Evolutionary conservation across 163 green algal genomes (phyloP).

Genomic region (Scenedesmus sp.): DNA sequence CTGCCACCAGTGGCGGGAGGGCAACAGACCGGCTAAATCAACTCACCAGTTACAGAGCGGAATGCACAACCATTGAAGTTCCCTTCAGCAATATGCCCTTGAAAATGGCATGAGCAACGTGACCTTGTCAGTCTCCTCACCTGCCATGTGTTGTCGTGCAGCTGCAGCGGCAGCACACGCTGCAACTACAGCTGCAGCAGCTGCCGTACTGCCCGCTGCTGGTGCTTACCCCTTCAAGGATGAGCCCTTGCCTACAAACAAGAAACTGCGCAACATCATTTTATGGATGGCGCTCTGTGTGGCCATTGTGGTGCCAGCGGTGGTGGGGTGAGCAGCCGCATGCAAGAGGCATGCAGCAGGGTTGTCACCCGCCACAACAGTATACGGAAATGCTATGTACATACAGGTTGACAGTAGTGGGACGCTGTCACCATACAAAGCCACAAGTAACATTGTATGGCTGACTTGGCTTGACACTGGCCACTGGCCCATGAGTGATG

Average conservation of each 20-base stretch:
- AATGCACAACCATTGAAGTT: too few relatives aligned
- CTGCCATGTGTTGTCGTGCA: not conserved
- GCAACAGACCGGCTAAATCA: too few relatives aligned
- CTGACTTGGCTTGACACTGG: too few relatives aligned
- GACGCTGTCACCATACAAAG: too few relatives aligned
- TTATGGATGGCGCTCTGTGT: not conserved
- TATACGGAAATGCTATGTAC: not conserved
- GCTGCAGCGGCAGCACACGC: not conserved
- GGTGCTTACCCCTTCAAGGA: not conserved
- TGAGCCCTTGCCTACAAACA: not conserved
- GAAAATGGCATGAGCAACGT: not conserved
- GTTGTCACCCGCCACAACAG: too few relatives aligned
- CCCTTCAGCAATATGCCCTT: too few relatives aligned
- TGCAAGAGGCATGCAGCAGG: too few relatives aligned
- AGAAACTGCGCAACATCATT: constrained; percentile 8
- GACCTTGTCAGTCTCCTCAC: too few relatives aligned
- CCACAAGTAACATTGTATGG: too few relatives aligned
- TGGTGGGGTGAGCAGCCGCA: not conserved
- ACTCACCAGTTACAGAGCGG: too few relatives aligned
- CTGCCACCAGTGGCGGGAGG: too few relatives aligned
- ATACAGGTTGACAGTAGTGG: not conserved
- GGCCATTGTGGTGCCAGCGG: not conserved
- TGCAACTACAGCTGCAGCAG: not conserved
- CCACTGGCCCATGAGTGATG: too few relatives aligned
- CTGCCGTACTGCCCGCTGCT: not conserved